Evolutionary conservation across 306 rosid genomes (phyloP).

Genomic region (Morella rubra): DNA sequence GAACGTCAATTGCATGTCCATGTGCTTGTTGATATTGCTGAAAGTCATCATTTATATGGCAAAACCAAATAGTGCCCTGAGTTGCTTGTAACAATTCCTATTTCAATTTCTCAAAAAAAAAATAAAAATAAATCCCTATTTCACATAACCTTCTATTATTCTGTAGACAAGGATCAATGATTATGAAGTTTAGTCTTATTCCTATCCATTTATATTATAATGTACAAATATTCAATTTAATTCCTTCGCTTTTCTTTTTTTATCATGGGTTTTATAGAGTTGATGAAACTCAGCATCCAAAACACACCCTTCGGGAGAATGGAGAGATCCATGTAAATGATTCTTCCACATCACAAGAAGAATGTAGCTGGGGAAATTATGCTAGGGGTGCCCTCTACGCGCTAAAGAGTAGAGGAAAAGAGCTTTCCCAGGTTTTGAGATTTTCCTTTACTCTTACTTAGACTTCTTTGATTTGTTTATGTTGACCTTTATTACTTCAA

Average conservation of each 20-base stretch:
- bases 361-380: constrained; percentile 86
- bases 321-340: constrained; percentile 34
- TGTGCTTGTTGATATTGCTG: neutral
- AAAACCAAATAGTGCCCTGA: neutral
- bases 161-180: neutral
- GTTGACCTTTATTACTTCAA: neutral
- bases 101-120: too few species aligned
- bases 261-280: constrained; percentile 43
- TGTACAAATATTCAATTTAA: constrained; percentile 22
- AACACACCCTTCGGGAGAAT: constrained; percentile 13
- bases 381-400: constrained; percentile 92
- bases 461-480: neutral
- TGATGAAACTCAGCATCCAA: constrained; percentile 57
- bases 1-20: neutral
- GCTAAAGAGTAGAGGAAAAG: constrained; percentile 49
- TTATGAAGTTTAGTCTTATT: constrained; percentile 23
- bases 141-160: constrained; percentile 10
- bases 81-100: constrained; percentile 1
- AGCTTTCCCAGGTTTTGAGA: constrained; percentile 61
- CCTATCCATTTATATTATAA: neutral
- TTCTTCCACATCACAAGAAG: constrained; percentile 45
- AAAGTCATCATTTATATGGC: neutral
- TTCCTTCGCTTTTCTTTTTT: constrained; percentile 15
- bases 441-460: constrained; percentile 15
- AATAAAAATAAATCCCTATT: constrained; percentile 25